Evolutionary conservation across 176 grass and related monocot genomes (phyloP).

Genomic region (Musa schizocarpa): DNA sequence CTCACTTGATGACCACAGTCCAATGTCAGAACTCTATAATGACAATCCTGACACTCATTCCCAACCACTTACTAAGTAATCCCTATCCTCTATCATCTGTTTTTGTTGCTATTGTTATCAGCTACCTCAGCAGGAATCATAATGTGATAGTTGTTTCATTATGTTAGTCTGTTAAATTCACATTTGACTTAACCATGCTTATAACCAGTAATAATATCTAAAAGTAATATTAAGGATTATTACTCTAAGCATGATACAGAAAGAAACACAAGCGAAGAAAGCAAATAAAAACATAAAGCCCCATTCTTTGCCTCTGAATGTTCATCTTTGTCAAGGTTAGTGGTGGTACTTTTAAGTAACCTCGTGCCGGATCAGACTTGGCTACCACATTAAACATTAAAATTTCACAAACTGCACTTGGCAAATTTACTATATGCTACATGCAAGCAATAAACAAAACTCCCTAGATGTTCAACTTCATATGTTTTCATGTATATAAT

Average conservation of each 20-base stretch:
- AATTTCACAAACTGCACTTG: not conserved
- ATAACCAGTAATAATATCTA: not conserved
- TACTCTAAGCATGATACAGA: not conserved
- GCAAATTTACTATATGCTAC: not conserved
- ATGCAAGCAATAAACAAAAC: not conserved
- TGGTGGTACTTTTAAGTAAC: not conserved
- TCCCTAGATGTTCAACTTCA: not conserved
- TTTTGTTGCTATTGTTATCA: not conserved
- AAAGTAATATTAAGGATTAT: no score
- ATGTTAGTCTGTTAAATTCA: not conserved
- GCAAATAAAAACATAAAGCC: not conserved
- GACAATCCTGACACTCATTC: constrained; percentile 57
- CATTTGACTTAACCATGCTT: not conserved
- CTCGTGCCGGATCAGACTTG: not conserved
- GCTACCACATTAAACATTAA: not conserved
- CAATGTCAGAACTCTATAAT: constrained; percentile 67
- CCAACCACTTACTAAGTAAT: constrained; percentile 66
- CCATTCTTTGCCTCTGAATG: not conserved
- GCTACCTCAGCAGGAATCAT: not conserved
- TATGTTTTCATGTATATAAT: not conserved
- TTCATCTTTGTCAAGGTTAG: not conserved
- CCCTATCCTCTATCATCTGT: not conserved
- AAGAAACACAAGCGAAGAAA: not conserved
- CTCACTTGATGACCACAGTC: constrained; percentile 71
- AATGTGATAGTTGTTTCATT: not conserved